These are phyloP conservation scores for Metarhizium anisopliae DNA, from an alignment of 2,329 filamentous ascomycete genomes.

Conservation along the genomic window DNA sequence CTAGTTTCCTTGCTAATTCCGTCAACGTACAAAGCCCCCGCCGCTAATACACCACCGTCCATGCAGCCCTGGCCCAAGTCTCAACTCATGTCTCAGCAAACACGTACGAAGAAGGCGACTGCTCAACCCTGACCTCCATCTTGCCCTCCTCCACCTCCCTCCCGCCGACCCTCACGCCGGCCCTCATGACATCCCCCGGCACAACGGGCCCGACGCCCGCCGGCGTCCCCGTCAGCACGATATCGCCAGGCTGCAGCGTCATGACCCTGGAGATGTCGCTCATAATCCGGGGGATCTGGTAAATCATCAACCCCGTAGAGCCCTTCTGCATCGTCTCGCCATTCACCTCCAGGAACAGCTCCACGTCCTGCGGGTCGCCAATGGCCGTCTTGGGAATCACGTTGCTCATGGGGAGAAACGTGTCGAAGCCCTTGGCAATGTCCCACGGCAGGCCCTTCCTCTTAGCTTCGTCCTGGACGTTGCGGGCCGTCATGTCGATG, in stretches of 20 bases:
- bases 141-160: conserved; percentile 76
- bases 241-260: conserved; percentile 84
- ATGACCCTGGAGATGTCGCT: conserved; percentile 92
- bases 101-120: conserved; percentile 67
- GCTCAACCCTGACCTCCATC: conserved; percentile 76
- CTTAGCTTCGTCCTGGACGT: conserved; percentile 94
- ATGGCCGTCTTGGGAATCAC: conserved; percentile 74
- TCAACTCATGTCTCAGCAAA: conserved; percentile 59
- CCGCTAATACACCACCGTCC: too few species aligned
- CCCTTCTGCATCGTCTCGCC: conserved; percentile 70
- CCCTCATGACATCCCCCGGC: conserved; percentile 79
- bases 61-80: too few species aligned
- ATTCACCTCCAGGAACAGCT: conserved; percentile 82
- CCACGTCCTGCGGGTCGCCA: conserved; percentile 77
- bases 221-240: conserved; percentile 92
- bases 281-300: conserved; percentile 77
- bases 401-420: conserved; percentile 81
- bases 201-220: conserved; percentile 87
- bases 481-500: conserved; percentile 96
- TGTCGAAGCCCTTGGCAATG: conserved; percentile 96
- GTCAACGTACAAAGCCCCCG: too few species aligned
- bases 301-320: conserved; percentile 90
- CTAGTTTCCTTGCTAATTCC: too few species aligned
- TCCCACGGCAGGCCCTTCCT: conserved; percentile 90
- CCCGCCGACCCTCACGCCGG: conserved; percentile 69